phyloP scores from a whole-genome alignment of 2,329 filamentous ascomycete species.

The Colletotrichum sp. region DNA sequence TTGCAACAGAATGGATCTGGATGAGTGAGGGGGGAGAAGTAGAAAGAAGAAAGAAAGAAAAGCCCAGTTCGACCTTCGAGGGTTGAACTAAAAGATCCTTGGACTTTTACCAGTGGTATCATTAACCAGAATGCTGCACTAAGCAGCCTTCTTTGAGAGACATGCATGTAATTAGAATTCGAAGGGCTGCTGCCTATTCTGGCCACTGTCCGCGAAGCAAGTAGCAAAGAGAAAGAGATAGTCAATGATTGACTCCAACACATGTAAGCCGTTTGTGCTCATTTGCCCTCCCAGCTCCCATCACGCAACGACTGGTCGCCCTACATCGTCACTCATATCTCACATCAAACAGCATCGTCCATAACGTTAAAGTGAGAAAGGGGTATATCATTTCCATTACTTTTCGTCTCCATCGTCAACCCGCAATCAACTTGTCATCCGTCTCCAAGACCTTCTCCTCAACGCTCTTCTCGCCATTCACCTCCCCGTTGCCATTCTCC shows the following conservation, averaged over 20 bases:
- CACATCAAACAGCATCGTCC: background rate
- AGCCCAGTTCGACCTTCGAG: background rate
- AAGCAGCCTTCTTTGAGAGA: background rate
- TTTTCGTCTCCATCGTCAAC: background rate
- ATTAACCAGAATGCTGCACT: background rate
- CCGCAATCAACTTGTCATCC: conserved; percentile 22
- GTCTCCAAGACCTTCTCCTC: conserved; percentile 19
- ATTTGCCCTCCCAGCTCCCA: background rate
- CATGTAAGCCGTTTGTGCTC: background rate
- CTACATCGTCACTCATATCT: background rate
- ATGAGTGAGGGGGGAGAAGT: background rate
- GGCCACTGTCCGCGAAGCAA: background rate
- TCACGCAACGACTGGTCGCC: background rate
- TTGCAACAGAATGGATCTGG: background rate
- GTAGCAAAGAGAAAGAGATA: background rate
- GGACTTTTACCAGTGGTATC: background rate
- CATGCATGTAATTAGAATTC: background rate
- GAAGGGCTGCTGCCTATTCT: background rate
- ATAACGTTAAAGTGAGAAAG: background rate
- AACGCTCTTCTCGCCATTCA: background rate
- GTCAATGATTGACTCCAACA: background rate
- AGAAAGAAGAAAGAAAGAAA: background rate
- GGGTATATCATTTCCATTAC: background rate
- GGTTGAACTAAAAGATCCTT: background rate
- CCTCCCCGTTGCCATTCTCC: conserved; percentile 31